These are phyloP conservation scores for Geosmithia flava DNA, from an alignment of 2,329 filamentous ascomycete genomes.

Conservation along the genomic window DNA sequence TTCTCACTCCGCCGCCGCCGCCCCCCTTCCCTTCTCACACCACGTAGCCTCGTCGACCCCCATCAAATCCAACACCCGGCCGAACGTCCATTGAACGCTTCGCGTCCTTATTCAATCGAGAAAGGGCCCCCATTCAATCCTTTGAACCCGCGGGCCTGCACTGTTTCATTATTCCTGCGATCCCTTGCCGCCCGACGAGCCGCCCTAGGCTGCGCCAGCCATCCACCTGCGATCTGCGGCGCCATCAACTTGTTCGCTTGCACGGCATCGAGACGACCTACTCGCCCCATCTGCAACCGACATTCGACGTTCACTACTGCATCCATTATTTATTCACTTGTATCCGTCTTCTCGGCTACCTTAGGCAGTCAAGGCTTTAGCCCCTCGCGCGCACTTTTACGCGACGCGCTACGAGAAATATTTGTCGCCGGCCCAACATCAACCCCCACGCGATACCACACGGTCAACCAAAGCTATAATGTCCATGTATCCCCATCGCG, in stretches of 20 bases:
- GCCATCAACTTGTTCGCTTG: not conserved
- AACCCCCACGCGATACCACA: not conserved
- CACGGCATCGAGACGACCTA: not conserved
- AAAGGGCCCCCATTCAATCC: not conserved
- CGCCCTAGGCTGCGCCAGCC: not conserved
- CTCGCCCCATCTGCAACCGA: not conserved
- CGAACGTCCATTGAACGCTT: not conserved
- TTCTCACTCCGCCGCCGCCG: not conserved
- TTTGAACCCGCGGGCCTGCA: not conserved
- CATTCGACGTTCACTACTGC: not conserved
- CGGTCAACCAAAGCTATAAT: conserved; percentile 18
- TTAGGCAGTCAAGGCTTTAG: not conserved
- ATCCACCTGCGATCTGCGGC: not conserved
- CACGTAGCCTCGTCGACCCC: not conserved
- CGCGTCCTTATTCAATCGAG: not conserved
- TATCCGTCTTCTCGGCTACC: not conserved
- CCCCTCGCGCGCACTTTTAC: not conserved
- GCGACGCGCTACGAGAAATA: not conserved
- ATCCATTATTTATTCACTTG: too few relatives aligned
- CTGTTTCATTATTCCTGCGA: not conserved
- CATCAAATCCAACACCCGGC: not conserved
- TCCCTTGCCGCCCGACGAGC: not conserved
- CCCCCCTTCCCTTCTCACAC: not conserved
- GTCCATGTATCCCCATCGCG: conserved; percentile 87
- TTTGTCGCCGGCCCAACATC: not conserved